phyloP scores from a whole-genome alignment of 1,284 basidiomycete genomes.

The Agroathelia rolfsii region DNA sequence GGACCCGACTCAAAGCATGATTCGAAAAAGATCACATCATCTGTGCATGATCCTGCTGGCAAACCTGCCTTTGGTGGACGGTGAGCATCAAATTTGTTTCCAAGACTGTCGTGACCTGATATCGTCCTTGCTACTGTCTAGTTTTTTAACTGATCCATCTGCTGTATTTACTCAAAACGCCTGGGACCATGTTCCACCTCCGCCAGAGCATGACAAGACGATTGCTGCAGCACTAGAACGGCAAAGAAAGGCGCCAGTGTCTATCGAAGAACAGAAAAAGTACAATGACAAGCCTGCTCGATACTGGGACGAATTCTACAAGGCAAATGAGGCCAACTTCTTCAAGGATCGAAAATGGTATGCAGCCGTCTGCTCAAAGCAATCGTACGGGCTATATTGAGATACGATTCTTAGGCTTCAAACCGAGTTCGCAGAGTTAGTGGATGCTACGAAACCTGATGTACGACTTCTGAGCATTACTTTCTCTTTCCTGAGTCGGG shows the following conservation, averaged over 20 bases:
- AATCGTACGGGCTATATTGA: slow-evolving; percentile 1
- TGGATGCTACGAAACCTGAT: slow-evolving; percentile 56
- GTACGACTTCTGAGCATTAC: slow-evolving; percentile 27
- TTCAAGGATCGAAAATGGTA: slow-evolving; percentile 89
- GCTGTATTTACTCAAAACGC: slow-evolving; percentile 73
- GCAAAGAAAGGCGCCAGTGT: slow-evolving; percentile 63
- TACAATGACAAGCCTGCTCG: slow-evolving; percentile 68
- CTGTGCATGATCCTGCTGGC: slow-evolving; percentile 51
- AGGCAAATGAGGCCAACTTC: slow-evolving; percentile 75
- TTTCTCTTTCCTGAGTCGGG: background rate
- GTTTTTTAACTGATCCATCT: slow-evolving; percentile 51
- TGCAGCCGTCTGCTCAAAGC: slow-evolving; percentile 5
- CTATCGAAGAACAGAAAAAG: slow-evolving; percentile 51
- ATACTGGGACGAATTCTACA: slow-evolving; percentile 86
- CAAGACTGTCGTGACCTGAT: background rate
- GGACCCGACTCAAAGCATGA: slow-evolving; percentile 19
- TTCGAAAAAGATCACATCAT: slow-evolving; percentile 40
- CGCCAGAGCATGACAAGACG: slow-evolving; percentile 61
- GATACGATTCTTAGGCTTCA: slow-evolving; percentile 69
- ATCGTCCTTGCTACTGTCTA: too few relatives aligned
- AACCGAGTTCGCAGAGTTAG: slow-evolving; percentile 84
- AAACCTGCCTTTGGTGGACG: slow-evolving; percentile 67
- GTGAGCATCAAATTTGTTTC: too few relatives aligned
- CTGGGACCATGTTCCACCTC: slow-evolving; percentile 86
- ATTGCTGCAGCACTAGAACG: slow-evolving; percentile 60